A percentile compares a stretch with the other conserved stretches of the same genome.
Conservation (phyloP, 83 land plant species). For the Picea abies region DNA sequence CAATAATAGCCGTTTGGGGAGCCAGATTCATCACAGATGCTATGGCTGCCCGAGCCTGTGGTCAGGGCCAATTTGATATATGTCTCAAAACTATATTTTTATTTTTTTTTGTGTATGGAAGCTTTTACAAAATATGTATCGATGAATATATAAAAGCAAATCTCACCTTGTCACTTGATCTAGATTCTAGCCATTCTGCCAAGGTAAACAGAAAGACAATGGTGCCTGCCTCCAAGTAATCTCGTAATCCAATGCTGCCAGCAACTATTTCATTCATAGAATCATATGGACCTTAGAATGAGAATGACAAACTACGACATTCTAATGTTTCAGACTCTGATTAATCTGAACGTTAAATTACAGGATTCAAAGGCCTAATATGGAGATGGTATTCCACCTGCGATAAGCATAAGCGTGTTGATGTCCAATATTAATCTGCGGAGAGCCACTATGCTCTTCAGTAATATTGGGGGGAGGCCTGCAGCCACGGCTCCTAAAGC, state of each 20-base stretch:
- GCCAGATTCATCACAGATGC: slow-evolving; percentile 75
- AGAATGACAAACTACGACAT: too few relatives aligned
- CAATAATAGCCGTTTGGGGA: slow-evolving; percentile 75
- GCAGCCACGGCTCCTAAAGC: slow-evolving; percentile 72
- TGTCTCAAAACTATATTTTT: not conserved
- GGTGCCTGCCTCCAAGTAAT: slow-evolving; percentile 80
- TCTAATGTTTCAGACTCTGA: too few relatives aligned
- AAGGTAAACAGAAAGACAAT: slow-evolving; percentile 89
- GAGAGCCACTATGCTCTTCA: slow-evolving; percentile 45
- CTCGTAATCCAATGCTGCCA: slow-evolving; percentile 69
- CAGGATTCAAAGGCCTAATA: not conserved
- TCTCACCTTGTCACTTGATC: slow-evolving; percentile 79
- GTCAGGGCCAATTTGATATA: not conserved
- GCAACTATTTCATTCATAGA: slow-evolving; percentile 47
- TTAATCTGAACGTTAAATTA: not conserved
- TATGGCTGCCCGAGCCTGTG: slow-evolving; percentile 81
- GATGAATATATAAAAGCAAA: not conserved
- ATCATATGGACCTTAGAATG: too few relatives aligned
- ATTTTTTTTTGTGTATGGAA: not conserved
- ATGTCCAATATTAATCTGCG: slow-evolving; percentile 57
- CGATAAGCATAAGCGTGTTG: slow-evolving; percentile 84
- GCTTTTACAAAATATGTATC: not conserved
- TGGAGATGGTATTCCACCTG: slow-evolving; percentile 48
- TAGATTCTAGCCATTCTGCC: slow-evolving; percentile 90
- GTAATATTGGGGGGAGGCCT: slow-evolving; percentile 62